A percentile compares a stretch with the other conserved stretches of the same genome.
Evolutionary conservation across 768 basidiomycete genomes (phyloP).

Genomic region (Rubroboletus pulcherrimus): DNA sequence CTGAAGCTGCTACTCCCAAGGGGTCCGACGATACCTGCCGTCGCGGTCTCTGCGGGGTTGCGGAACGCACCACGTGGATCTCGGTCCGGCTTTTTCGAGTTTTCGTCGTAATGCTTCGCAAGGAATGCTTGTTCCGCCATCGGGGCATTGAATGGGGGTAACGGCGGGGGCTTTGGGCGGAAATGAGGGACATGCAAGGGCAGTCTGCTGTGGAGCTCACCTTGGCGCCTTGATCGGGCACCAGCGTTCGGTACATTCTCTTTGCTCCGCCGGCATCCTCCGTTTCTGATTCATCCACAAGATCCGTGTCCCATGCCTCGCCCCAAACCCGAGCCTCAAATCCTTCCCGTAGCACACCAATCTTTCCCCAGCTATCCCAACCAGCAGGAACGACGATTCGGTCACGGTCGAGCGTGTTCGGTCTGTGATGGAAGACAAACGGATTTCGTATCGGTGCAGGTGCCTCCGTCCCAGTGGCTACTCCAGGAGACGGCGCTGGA

Average conservation of each 20-base stretch:
- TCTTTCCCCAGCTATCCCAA: slow-evolving; percentile 99
- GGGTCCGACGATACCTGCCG: slow-evolving; percentile 83
- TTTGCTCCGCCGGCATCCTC: slow-evolving; percentile 52
- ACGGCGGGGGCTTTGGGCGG: slow-evolving; percentile 48
- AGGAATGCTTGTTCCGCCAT: slow-evolving; percentile 91
- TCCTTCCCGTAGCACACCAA: slow-evolving; percentile 81
- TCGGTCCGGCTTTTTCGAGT: slow-evolving; percentile 83
- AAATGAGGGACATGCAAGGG: not conserved
- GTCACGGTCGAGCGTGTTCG: slow-evolving; percentile 92
- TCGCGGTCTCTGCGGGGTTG: slow-evolving; percentile 60
- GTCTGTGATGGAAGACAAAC: slow-evolving; percentile 83
- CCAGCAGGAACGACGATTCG: slow-evolving; percentile 89
- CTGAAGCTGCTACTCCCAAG: slow-evolving; percentile 83
- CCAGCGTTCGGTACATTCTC: slow-evolving; percentile 64
- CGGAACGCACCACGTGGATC: slow-evolving; percentile 89
- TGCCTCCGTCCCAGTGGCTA: slow-evolving; percentile 32
- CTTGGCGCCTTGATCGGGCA: slow-evolving; percentile 73
- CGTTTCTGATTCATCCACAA: slow-evolving; percentile 43
- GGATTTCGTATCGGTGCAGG: slow-evolving; percentile 61
- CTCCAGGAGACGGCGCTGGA: slow-evolving; percentile 52
- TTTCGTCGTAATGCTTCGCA: slow-evolving; percentile 85
- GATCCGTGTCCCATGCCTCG: slow-evolving; percentile 74
- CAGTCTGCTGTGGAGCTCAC: slow-evolving; percentile 36
- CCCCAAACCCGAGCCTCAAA: slow-evolving; percentile 83
- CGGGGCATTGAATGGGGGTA: slow-evolving; percentile 76